Evolutionary conservation across 1,139 yeast genomes (phyloP), one percentile per base, ranked within the genome.

Genomic region (Diutina scorzettiae): DNA sequence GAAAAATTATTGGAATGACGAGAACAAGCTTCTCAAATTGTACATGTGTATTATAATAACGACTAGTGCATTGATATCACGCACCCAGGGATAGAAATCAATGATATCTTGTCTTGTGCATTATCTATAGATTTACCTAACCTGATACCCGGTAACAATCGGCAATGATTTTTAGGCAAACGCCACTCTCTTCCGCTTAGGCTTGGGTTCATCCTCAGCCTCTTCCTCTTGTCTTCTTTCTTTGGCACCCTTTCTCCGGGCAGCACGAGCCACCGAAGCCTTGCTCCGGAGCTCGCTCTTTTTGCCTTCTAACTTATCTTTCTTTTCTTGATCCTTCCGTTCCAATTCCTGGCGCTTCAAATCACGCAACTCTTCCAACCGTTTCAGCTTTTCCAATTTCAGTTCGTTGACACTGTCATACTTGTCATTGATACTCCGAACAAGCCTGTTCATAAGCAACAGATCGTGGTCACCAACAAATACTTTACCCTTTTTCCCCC

Each of bases 401-500:
- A 95, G 82, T 54, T 93, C 96, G 53, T 83, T 81, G n/a, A 77
- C 75, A 42, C 76, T 72, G 52, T 89, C 96, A 50, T 80, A 72
- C 47, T 80, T 76, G 55, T 87, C 95, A 51, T 87, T 86, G 43
- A 91, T 87, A 27, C 82, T 76, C 52, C 77, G 79, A 42, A 87
- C 78, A 49, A 91, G 69, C 59, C 94, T 71, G 48, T 69, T 74
- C 56, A 80, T 52, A 41, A 76, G 71, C 53, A 83, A 63, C 28
- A 77, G 60, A 54, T 84, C 91, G 48, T 75, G 69, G 55, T 84
- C 93, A 42, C 64, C 82, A 24, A 87, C 80, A 59, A 89, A 87
- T 53, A 81, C 81, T 66, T 91, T 91, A 43, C 97, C 97, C 64
- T 89, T 91, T 62, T 89, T 91, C 43, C 96, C 96, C 47, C 71